These are phyloP conservation scores for Penicillium flavigenum DNA, from an alignment of 495 filamentous ascomycete genomes.

Conservation along the genomic window DNA sequence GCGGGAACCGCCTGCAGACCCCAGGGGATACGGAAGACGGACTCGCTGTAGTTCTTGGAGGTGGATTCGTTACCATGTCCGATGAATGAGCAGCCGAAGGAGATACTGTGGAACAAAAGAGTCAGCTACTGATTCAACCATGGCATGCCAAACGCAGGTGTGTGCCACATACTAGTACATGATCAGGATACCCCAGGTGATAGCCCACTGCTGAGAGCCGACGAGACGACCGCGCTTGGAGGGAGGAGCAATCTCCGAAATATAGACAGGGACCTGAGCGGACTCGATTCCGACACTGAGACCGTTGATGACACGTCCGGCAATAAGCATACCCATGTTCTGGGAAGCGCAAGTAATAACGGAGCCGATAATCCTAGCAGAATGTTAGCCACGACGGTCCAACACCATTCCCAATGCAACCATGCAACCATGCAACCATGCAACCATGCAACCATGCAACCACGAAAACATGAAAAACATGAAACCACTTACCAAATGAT, in stretches of 20 bases:
- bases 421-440: not conserved
- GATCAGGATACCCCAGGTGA: constrained; percentile 81
- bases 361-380: constrained; percentile 58
- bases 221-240: constrained; percentile 71
- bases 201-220: constrained; percentile 75
- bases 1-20: constrained; percentile 75
- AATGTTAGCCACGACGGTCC: not conserved
- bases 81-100: constrained; percentile 72
- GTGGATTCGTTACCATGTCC: constrained; percentile 18
- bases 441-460: not conserved
- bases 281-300: constrained; percentile 76
- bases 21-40: constrained; percentile 74
- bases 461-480: not conserved
- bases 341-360: constrained; percentile 69
- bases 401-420: not conserved
- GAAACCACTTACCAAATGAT: constrained; percentile 55
- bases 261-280: constrained; percentile 79
- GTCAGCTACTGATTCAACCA: not conserved
- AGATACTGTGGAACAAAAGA: constrained; percentile 46
- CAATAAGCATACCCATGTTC: constrained; percentile 72
- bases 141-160: too few relatives aligned
- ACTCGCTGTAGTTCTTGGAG: constrained; percentile 36
- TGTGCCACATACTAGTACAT: constrained; percentile 60
- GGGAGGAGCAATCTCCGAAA: constrained; percentile 71
- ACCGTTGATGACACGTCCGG: constrained; percentile 77